These are phyloP conservation scores for Lobosporangium transversale DNA, from an alignment of 192 early-diverging fungal genomes.

Conservation along the genomic window DNA sequence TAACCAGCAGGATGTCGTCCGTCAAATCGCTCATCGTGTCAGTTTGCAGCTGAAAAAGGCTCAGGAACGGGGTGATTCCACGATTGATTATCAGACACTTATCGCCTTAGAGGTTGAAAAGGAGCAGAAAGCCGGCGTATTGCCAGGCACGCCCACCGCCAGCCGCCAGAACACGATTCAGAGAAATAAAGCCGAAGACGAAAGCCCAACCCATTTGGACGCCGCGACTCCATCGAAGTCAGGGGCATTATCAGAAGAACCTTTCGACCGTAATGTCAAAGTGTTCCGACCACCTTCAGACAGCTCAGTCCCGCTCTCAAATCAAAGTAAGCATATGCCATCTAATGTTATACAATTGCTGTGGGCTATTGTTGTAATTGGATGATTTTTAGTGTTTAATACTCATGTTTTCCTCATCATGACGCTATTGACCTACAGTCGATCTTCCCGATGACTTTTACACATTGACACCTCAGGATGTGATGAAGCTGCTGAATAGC, in stretches of 20 bases:
- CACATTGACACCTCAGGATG: slow-evolving; percentile 74
- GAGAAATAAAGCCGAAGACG: slow-evolving; percentile 24
- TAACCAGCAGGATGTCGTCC: slow-evolving; percentile 34
- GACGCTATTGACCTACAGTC: slow-evolving; percentile 53
- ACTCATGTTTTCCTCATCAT: neutral
- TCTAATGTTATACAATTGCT: neutral
- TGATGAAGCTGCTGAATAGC: slow-evolving; percentile 70
- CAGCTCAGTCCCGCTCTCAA: slow-evolving; percentile 31
- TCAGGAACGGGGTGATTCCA: slow-evolving; percentile 33
- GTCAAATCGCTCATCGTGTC: slow-evolving; percentile 43
- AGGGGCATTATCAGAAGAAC: slow-evolving; percentile 6
- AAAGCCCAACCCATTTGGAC: neutral
- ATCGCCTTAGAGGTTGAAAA: slow-evolving; percentile 46
- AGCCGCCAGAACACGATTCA: slow-evolving; percentile 38
- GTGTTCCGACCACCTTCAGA: slow-evolving; percentile 65
- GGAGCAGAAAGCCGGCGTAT: slow-evolving; percentile 32
- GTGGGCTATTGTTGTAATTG: too few species aligned
- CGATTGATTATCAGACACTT: slow-evolving; percentile 31
- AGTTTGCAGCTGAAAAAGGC: slow-evolving; percentile 29
- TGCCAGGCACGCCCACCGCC: slow-evolving; percentile 33
- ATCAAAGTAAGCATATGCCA: slow-evolving; percentile 42
- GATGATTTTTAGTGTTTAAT: too few species aligned
- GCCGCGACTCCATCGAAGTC: neutral
- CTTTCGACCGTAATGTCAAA: slow-evolving; percentile 53
- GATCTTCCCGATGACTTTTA: slow-evolving; percentile 92